These are phyloP conservation scores for Thraustochytrium sp. DNA, from an alignment of 352 stramenopile species.

Conservation along the genomic window DNA sequence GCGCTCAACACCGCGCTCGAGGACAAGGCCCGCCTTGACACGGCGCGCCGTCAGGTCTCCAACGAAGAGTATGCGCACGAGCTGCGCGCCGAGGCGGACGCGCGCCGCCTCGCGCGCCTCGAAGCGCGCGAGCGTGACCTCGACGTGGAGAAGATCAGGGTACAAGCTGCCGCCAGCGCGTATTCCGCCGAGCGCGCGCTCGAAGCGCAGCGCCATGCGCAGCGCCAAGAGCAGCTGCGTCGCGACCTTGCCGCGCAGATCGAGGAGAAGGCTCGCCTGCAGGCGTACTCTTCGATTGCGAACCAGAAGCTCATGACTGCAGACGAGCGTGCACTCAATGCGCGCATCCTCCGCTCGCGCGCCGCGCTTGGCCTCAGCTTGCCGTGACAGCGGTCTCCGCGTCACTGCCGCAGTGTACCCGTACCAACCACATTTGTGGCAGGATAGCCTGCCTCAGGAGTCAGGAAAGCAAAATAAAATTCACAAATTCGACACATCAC, in stretches of 20 bases:
- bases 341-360: not conserved
- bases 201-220: not conserved
- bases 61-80: conserved; percentile 5
- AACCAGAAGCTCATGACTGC: conserved; percentile 10
- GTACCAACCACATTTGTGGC: too few relatives aligned
- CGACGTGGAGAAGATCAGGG: not conserved
- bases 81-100: not conserved
- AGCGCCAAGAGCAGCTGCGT: not conserved
- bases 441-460: too few relatives aligned
- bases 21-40: not conserved
- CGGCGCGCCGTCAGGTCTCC: not conserved
- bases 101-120: not conserved
- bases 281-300: not conserved
- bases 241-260: not conserved
- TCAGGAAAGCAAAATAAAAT: too few relatives aligned
- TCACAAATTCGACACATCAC: too few relatives aligned
- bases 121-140: not conserved
- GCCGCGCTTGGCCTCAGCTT: too few relatives aligned
- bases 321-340: not conserved
- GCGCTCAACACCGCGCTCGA: not conserved
- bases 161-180: not conserved
- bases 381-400: too few relatives aligned
- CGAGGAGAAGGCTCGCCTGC: not conserved
- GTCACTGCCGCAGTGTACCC: too few relatives aligned
- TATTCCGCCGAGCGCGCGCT: not conserved